Evolutionary conservation across 148 eudicot species (phyloP), one percentile per base, ranked within the genome.

Genomic region (Spergularia bocconei): DNA sequence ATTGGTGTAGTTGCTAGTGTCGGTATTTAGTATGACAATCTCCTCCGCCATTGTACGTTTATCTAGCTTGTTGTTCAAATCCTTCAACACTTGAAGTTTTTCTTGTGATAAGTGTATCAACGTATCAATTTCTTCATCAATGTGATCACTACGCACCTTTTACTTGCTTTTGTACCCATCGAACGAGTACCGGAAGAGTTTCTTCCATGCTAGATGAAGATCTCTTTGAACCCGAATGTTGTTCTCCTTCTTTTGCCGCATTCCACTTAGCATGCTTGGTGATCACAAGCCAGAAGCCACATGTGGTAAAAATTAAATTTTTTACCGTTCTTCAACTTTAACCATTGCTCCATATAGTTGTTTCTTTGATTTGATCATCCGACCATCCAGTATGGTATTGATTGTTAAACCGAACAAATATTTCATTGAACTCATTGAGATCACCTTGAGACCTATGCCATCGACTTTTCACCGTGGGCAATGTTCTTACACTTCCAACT

Each of bases 361-460:
- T 41, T 23, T 62, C 39, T 62, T 62, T 62, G 13, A 62, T 14
- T 62, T 23, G 66, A 23, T 62, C 66, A 62, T 62, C 66, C 66
- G 66, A 62, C 66, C 66, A 62, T 62, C 39, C 66, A 62, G 41
- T 62, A 62, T 62, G 66, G 6, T 62, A 62, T 29, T 62, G 17
- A 58, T 58, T 58, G 23, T 16, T 13, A 58, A 16, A 5, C 23
- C 62, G 62, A 19, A 5, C 17, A 10, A 4, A 17, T 58, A 58
- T 19, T 4, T 58, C 62, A 58, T 58, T 58, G 17, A 16, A 58
- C 62, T 58, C 62, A 19, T 58, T 58, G 11, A 58, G 17, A 33
- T 63, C 62, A 41, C 44, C 6, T 41, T 41, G 44, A 41, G 6
- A 41, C 8, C 6, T 41, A 41, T 41, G 8, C 44, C 44, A 41